These are phyloP conservation scores for Amanita pallidorosea DNA, from an alignment of 768 basidiomycete genomes.

Conservation along the genomic window DNA sequence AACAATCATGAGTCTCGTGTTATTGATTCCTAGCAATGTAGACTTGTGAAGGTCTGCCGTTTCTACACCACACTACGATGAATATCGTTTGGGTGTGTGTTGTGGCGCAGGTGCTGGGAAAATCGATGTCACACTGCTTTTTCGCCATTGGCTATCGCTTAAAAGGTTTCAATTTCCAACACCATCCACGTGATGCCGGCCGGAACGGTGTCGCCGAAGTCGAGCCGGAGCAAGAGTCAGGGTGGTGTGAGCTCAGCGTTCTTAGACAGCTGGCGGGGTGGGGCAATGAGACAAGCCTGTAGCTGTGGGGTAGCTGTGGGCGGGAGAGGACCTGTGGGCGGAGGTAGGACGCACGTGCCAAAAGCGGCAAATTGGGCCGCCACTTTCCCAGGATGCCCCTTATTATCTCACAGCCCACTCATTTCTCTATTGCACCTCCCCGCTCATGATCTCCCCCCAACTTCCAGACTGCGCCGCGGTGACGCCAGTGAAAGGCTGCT, in stretches of 20 bases:
- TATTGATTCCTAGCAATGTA: background rate
- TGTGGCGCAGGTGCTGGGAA: background rate
- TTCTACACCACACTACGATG: background rate
- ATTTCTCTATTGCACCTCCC: background rate
- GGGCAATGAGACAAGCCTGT: background rate
- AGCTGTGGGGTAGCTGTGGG: background rate
- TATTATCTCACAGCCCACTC: background rate
- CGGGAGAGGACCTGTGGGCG: background rate
- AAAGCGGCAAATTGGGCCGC: background rate
- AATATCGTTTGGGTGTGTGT: background rate
- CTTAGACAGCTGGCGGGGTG: too few relatives aligned
- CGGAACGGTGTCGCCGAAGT: background rate
- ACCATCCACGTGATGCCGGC: background rate
- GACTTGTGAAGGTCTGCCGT: background rate
- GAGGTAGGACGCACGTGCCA: background rate
- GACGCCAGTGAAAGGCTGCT: conserved; percentile 25
- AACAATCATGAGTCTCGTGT: background rate
- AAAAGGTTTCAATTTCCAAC: background rate
- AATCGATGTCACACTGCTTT: background rate
- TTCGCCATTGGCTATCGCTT: background rate
- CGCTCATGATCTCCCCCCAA: background rate
- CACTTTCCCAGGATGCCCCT: background rate
- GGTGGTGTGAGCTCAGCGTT: too few relatives aligned
- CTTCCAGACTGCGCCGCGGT: too few relatives aligned
- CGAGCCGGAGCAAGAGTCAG: too few relatives aligned